phyloP scores from a whole-genome alignment of 495 filamentous ascomycete genomes.

The Penicillium angulare region DNA sequence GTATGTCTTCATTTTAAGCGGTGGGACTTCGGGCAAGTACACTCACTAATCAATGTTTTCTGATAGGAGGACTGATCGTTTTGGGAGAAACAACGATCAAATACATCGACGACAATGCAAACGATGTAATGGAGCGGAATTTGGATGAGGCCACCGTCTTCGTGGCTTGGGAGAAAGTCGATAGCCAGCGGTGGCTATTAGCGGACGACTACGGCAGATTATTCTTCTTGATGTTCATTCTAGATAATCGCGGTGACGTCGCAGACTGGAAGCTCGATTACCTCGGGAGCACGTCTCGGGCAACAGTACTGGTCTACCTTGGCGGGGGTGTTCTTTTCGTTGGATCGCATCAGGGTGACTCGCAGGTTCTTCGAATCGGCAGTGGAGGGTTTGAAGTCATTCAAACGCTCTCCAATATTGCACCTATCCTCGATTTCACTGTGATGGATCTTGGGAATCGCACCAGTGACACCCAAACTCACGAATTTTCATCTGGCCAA shows the following conservation, averaged over 20 bases:
- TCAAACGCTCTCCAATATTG: slow-evolving; percentile 81
- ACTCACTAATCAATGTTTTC: slow-evolving; percentile 2
- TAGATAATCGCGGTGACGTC: slow-evolving; percentile 62
- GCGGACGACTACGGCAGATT: slow-evolving; percentile 87
- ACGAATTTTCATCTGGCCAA: slow-evolving; percentile 92
- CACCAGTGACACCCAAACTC: slow-evolving; percentile 70
- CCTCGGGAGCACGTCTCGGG: slow-evolving; percentile 70
- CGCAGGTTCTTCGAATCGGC: slow-evolving; percentile 71
- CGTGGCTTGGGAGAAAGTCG: slow-evolving; percentile 82
- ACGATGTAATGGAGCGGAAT: slow-evolving; percentile 55
- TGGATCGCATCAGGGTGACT: slow-evolving; percentile 90
- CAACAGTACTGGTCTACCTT: slow-evolving; percentile 76
- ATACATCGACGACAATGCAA: slow-evolving; percentile 73
- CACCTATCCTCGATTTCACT: slow-evolving; percentile 87
- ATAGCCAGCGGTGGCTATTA: slow-evolving; percentile 76
- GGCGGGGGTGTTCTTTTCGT: slow-evolving; percentile 75
- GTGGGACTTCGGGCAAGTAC: too few species aligned
- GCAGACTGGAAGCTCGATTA: slow-evolving; percentile 62
- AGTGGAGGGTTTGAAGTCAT: slow-evolving; percentile 58
- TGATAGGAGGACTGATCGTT: slow-evolving; percentile 75
- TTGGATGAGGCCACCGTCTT: slow-evolving; percentile 77
- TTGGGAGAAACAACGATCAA: slow-evolving; percentile 81
- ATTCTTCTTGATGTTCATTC: slow-evolving; percentile 72
- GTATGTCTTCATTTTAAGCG: too few species aligned
- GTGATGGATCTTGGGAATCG: slow-evolving; percentile 93